Conservation (phyloP, 768 basidiomycete genomes). For the Fomitopsis serialis region DNA sequence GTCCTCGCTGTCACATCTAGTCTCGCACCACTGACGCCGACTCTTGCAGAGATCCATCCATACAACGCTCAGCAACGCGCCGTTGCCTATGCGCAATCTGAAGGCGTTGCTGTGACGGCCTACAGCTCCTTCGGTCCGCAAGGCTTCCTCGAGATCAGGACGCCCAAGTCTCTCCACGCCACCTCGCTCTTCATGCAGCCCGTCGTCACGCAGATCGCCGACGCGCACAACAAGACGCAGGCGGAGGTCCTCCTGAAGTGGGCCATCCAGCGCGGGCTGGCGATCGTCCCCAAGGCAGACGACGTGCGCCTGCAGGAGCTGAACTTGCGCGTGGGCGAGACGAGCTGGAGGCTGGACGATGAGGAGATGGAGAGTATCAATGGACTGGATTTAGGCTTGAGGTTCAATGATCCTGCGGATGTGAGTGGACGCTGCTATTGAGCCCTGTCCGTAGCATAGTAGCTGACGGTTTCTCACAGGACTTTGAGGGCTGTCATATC, state of each 20-base stretch:
- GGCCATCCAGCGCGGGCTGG: conserved; percentile 70
- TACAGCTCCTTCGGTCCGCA: conserved; percentile 31
- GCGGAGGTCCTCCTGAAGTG: conserved; percentile 77
- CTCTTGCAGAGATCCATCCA: conserved; percentile 28
- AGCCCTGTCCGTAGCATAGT: not conserved
- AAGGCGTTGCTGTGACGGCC: conserved; percentile 27
- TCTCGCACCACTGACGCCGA: not conserved
- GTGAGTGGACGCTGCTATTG: conserved; percentile 7
- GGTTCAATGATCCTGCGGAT: conserved; percentile 31
- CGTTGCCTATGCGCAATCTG: conserved; percentile 20
- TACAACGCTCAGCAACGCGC: conserved; percentile 27
- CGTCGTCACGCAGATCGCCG: conserved; percentile 18
- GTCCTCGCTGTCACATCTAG: not conserved
- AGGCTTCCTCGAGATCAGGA: conserved; percentile 27
- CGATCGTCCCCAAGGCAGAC: conserved; percentile 73
- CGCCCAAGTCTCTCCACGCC: conserved; percentile 13
- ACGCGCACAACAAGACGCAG: conserved; percentile 22
- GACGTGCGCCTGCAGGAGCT: conserved; percentile 28
- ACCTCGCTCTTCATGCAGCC: conserved; percentile 24
- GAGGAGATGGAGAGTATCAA: conserved; percentile 29
- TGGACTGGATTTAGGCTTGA: conserved; percentile 25
- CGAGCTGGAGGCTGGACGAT: conserved; percentile 24
- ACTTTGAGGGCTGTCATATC: conserved; percentile 14
- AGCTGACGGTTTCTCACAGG: conserved; percentile 6
- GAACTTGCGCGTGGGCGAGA: conserved; percentile 26